Evolutionary conservation across 768 basidiomycete species (phyloP).

Genomic region (Mycena olivaceomarginata): DNA sequence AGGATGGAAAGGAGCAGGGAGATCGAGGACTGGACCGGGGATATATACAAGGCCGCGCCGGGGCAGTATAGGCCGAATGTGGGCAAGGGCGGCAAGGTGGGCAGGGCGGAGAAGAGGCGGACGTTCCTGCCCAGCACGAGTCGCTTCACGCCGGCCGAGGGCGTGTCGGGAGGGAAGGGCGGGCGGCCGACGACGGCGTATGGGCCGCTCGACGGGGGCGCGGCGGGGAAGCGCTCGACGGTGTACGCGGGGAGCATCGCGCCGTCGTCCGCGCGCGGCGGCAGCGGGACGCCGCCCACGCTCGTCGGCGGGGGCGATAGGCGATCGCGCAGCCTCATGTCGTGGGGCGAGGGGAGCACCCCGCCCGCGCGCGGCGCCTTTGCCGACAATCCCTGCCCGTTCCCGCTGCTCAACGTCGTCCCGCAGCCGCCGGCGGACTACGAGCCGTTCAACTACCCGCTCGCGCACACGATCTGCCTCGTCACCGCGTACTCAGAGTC

Average conservation of each 20-base stretch:
- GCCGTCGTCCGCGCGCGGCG: conserved; percentile 49
- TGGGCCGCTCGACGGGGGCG: conserved; percentile 77
- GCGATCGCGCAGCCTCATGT: conserved; percentile 86
- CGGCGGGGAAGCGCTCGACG: conserved; percentile 70
- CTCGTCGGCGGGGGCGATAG: conserved; percentile 45
- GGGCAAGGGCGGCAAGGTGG: conserved; percentile 78
- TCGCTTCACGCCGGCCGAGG: conserved; percentile 86
- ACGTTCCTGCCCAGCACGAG: conserved; percentile 82
- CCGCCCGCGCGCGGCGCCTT: conserved; percentile 65
- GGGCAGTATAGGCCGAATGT: conserved; percentile 94
- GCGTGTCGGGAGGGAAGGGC: conserved; percentile 67
- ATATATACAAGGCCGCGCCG: conserved; percentile 96
- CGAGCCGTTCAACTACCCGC: conserved; percentile 97
- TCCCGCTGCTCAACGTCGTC: conserved; percentile 92
- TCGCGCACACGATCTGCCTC: conserved; percentile 94
- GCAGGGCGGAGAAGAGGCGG: conserved; percentile 71
- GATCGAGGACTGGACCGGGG: conserved; percentile 97
- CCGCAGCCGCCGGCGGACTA: conserved; percentile 94
- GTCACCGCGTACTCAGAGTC: conserved; percentile 99
- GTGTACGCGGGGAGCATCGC: conserved; percentile 67
- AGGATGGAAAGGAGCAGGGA: conserved; percentile 92
- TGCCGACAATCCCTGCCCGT: conserved; percentile 88
- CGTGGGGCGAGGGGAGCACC: conserved; percentile 68
- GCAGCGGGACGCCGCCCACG: conserved; percentile 83
- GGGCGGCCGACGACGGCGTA: conserved; percentile 75